Percentiles rank a stretch among this genome's conserved stretches.
These are phyloP conservation scores for Podila minutissima DNA, from an alignment of 192 early-diverging fungal genomes.

Conservation along the genomic window DNA sequence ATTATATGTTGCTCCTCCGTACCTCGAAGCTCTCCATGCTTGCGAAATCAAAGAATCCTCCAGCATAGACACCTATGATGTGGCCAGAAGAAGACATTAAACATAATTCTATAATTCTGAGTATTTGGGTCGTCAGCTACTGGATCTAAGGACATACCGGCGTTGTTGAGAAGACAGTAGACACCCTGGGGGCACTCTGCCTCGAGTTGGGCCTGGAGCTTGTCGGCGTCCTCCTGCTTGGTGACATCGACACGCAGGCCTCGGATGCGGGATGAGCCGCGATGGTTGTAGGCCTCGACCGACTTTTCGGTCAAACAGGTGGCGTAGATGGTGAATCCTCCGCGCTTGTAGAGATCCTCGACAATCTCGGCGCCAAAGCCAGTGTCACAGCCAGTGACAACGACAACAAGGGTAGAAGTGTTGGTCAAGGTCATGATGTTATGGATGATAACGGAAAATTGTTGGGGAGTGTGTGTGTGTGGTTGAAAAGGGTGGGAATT, in stretches of 20 bases:
- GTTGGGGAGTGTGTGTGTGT: neutral
- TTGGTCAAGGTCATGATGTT: conserved; percentile 30
- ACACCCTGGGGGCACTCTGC: conserved; percentile 45
- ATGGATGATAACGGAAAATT: neutral
- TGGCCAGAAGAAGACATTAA: neutral
- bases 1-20: neutral
- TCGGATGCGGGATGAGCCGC: conserved; percentile 28
- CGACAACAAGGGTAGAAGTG: conserved; percentile 27
- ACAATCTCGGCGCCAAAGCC: conserved; percentile 46
- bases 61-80: conserved; percentile 39
- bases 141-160: conserved; percentile 16
- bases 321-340: conserved; percentile 44
- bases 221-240: conserved; percentile 40
- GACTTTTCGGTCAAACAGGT: conserved; percentile 40
- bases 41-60: conserved; percentile 48
- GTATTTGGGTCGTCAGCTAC: too few species aligned
- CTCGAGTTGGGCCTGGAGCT: conserved; percentile 36
- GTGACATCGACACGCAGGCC: conserved; percentile 48
- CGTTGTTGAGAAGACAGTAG: conserved; percentile 48
- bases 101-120: too few species aligned
- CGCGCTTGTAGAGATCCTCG: conserved; percentile 34
- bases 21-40: conserved; percentile 41
- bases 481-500: too few species aligned
- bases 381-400: conserved; percentile 48
- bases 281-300: conserved; percentile 27